Evolutionary conservation across 768 basidiomycete genomes (phyloP).

Genomic region (Butyriboletus loyo): DNA sequence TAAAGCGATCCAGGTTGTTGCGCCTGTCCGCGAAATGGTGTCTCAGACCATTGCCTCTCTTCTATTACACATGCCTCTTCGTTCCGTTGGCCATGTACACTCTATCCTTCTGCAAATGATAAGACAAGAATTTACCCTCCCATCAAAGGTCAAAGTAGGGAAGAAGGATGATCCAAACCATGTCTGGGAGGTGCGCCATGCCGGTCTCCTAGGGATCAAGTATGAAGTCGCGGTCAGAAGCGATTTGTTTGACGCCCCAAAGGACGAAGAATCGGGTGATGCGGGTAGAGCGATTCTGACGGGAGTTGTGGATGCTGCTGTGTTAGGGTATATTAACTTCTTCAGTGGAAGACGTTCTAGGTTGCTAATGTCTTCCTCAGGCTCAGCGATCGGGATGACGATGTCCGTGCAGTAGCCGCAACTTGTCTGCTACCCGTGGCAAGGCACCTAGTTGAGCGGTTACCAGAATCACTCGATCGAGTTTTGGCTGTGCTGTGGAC

Average conservation of each 20-base stretch:
- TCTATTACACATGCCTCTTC: constrained; percentile 82
- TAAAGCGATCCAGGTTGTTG: constrained; percentile 60
- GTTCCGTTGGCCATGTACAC: constrained; percentile 78
- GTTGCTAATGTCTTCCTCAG: constrained; percentile 38
- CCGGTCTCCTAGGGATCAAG: constrained; percentile 95
- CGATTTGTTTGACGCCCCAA: constrained; percentile 60
- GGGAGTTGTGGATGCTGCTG: constrained; percentile 86
- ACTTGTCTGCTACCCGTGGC: constrained; percentile 90
- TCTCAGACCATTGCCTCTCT: constrained; percentile 92
- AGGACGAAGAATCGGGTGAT: constrained; percentile 35
- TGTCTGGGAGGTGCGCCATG: constrained; percentile 96
- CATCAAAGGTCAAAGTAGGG: constrained; percentile 32
- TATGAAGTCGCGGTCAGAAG: constrained; percentile 94
- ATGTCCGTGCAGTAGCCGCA: constrained; percentile 94
- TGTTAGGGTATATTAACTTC: constrained; percentile 64
- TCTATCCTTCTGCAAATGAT: constrained; percentile 89
- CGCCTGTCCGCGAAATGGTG: constrained; percentile 94
- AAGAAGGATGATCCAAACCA: constrained; percentile 47
- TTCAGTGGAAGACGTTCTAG: not conserved
- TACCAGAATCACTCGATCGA: constrained; percentile 67
- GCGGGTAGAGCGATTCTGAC: constrained; percentile 58
- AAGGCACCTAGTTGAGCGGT: constrained; percentile 67
- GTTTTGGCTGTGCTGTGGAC: constrained; percentile 87
- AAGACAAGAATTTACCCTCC: constrained; percentile 70
- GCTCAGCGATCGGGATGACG: constrained; percentile 88